Evolutionary conservation across 2,329 filamentous ascomycete genomes (phyloP).

Genomic region (Keithomyces neogunnii): DNA sequence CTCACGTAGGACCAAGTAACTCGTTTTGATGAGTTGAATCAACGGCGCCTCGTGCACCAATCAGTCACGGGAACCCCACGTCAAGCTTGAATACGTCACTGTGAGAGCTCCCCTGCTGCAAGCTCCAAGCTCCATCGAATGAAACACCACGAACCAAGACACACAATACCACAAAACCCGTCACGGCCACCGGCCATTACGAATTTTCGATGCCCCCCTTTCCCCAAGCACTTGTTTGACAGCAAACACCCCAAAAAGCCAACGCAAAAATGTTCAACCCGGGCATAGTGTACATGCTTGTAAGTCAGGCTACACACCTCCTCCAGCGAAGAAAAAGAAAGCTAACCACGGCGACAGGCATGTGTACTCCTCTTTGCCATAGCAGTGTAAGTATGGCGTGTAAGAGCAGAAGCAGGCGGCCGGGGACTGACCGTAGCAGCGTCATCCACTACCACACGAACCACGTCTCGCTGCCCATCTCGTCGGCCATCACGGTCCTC

Average conservation of each 20-base stretch:
- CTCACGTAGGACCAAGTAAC: too few species aligned
- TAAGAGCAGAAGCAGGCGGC: too few species aligned
- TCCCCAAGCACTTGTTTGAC: background rate
- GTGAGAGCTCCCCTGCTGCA: too few species aligned
- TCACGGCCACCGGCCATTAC: background rate
- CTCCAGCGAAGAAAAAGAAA: background rate
- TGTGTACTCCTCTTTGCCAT: constrained; percentile 21
- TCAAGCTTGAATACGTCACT: background rate
- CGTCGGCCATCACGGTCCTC: constrained; percentile 25
- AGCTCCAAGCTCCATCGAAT: too few species aligned
- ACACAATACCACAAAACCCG: background rate
- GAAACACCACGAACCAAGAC: too few species aligned
- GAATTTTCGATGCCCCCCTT: background rate
- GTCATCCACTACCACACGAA: constrained; percentile 29
- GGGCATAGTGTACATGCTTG: constrained; percentile 22
- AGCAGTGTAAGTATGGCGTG: constrained; percentile 18
- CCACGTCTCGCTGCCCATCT: constrained; percentile 32
- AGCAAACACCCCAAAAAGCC: too few species aligned
- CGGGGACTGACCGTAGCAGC: constrained; percentile 14
- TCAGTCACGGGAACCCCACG: background rate
- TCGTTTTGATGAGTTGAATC: too few species aligned
- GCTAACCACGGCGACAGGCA: constrained; percentile 12
- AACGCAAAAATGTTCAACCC: constrained; percentile 13
- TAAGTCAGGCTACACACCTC: constrained; percentile 9
- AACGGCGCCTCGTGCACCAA: too few species aligned